phyloP scores from a whole-genome alignment of 2,329 filamentous ascomycete species.

The Alternaria infectoria region DNA sequence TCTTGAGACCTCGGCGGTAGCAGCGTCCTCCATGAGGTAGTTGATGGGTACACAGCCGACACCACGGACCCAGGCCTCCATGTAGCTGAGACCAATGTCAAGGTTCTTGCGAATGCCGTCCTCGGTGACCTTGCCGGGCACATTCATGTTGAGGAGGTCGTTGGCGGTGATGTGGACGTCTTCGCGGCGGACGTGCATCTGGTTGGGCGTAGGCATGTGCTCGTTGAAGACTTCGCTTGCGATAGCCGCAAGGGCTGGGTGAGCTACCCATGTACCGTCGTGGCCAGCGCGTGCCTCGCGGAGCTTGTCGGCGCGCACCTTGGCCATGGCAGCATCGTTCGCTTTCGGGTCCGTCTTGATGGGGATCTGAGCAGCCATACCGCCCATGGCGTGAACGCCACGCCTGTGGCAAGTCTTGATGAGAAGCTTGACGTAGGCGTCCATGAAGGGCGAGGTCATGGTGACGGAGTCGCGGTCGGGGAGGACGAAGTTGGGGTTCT shows the following conservation, averaged over 20 bases:
- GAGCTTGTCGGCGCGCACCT: slow-evolving; percentile 91
- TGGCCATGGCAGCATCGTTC: slow-evolving; percentile 94
- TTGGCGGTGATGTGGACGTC: slow-evolving; percentile 86
- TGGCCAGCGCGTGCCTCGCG: slow-evolving; percentile 94
- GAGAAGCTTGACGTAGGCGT: slow-evolving; percentile 93
- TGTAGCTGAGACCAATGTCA: slow-evolving; percentile 94
- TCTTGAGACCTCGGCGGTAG: slow-evolving; percentile 93
- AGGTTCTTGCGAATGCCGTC: slow-evolving; percentile 97
- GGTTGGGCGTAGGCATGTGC: slow-evolving; percentile 98
- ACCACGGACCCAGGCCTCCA: slow-evolving; percentile 97
- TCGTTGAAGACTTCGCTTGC: slow-evolving; percentile 95
- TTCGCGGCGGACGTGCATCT: slow-evolving; percentile 88
- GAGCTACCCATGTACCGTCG: slow-evolving; percentile 97
- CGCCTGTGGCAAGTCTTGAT: slow-evolving; percentile 98
- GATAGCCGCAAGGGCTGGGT: slow-evolving; percentile 87
- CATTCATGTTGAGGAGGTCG: slow-evolving; percentile 97
- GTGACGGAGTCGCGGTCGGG: slow-evolving; percentile 90
- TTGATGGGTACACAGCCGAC: slow-evolving; percentile 97
- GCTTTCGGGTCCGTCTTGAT: slow-evolving; percentile 93
- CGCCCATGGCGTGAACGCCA: slow-evolving; percentile 97
- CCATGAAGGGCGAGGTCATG: slow-evolving; percentile 99
- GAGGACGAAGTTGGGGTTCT: slow-evolving; percentile 90
- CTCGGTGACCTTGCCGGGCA: slow-evolving; percentile 89
- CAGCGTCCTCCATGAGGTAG: slow-evolving; percentile 97
- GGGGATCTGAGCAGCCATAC: slow-evolving; percentile 98